A percentile compares a stretch with the other conserved stretches of the same genome.
phyloP scores from a whole-genome alignment of 345 rosid genomes.

The Dipteronia sinensis region DNA sequence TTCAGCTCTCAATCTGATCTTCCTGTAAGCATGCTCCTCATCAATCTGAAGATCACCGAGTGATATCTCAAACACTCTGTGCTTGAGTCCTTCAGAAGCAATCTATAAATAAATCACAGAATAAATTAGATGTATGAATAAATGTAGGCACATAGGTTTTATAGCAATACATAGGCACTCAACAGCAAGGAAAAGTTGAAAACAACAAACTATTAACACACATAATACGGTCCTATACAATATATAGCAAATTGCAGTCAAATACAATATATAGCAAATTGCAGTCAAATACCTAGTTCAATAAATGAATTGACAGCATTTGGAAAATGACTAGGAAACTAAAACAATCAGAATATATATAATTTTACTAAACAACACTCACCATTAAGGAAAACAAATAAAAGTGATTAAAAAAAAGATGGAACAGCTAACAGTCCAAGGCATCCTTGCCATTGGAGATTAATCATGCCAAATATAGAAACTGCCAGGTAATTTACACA shows the following conservation, averaged over 20 bases:
- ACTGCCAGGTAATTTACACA: no score
- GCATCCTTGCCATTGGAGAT: neutral
- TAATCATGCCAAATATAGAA: no score
- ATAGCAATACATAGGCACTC: neutral
- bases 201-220: no score
- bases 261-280: neutral
- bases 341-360: no score
- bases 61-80: slow-evolving; percentile 86
- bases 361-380: no score
- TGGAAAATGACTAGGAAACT: no score
- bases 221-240: no score
- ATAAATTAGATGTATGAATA: neutral
- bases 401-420: neutral
- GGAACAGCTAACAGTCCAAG: neutral
- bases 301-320: no score
- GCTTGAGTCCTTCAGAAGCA: slow-evolving; percentile 97
- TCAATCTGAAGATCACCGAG: slow-evolving; percentile 87
- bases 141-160: neutral
- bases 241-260: neutral
- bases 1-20: slow-evolving; percentile 92
- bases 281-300: no score
- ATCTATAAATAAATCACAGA: slow-evolving; percentile 43
- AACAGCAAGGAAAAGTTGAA: no score
- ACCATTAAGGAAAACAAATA: neutral
- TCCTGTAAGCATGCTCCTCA: slow-evolving; percentile 85